Evolutionary conservation across 306 rosid species (phyloP).

Genomic region (Malus fusca): DNA sequence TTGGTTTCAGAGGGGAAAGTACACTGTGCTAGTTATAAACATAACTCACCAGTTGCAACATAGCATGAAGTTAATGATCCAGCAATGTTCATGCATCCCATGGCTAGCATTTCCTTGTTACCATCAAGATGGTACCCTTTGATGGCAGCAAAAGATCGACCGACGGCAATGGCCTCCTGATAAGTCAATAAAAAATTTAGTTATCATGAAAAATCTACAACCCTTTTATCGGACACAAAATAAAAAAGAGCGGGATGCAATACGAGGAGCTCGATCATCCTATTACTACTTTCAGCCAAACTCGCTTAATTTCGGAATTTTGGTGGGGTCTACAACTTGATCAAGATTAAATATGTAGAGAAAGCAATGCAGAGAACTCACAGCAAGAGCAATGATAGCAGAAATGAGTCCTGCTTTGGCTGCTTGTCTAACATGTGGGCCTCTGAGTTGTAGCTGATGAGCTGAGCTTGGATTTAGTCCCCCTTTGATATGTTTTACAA

Average conservation of each 20-base stretch:
- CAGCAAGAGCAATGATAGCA: conserved; percentile 79
- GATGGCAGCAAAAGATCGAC: conserved; percentile 78
- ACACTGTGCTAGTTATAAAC: not conserved
- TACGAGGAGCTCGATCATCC: no score
- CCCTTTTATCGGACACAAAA: no score
- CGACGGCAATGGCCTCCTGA: conserved; percentile 81
- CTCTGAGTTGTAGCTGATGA: conserved; percentile 52
- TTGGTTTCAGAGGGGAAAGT: no score
- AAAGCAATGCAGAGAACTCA: conserved; percentile 20
- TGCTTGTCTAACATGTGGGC: conserved; percentile 53
- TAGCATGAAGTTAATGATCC: conserved; percentile 89
- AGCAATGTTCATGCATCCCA: conserved; percentile 80
- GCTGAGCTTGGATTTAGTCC: conserved; percentile 74
- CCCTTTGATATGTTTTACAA: conserved; percentile 54
- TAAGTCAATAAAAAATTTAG: not conserved
- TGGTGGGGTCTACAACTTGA: not conserved
- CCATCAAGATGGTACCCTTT: conserved; percentile 90
- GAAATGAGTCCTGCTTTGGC: conserved; percentile 72
- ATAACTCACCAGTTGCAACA: conserved; percentile 67
- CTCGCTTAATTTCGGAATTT: no score
- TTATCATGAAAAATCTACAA: not conserved
- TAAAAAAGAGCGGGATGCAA: no score
- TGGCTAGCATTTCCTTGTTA: conserved; percentile 84
- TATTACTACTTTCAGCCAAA: no score
- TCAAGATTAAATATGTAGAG: not conserved